Conservation (phyloP, 1,139 yeast species). For the Blastobotrys persicus region DNA sequence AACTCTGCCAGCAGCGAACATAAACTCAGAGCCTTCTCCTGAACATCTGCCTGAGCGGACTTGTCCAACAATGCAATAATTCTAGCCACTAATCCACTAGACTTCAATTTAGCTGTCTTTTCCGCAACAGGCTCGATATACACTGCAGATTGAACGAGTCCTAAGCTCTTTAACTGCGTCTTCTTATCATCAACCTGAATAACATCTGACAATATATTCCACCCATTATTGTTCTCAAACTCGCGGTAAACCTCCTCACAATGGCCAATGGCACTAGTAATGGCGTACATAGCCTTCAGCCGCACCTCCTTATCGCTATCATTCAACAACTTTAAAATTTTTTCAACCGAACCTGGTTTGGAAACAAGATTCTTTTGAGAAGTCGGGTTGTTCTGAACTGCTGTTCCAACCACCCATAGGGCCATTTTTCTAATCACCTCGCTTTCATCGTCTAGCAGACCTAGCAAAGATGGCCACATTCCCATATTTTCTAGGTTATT, state of each 20-base stretch:
- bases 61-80: conserved; percentile 43
- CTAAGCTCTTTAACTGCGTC: conserved; percentile 45
- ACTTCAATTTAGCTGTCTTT: conserved; percentile 44
- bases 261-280: conserved; percentile 75
- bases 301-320: conserved; percentile 36
- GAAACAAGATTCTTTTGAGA: conserved; percentile 28
- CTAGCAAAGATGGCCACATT: conserved; percentile 71
- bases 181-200: conserved; percentile 26
- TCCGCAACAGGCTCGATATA: conserved; percentile 50
- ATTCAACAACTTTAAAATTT: conserved; percentile 27
- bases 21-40: conserved; percentile 61
- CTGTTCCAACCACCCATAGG: conserved; percentile 80
- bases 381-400: conserved; percentile 80
- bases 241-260: conserved; percentile 52
- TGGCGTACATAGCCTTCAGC: conserved; percentile 72
- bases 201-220: conserved; percentile 45
- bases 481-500: conserved; percentile 82
- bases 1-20: conserved; percentile 47
- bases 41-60: conserved; percentile 49
- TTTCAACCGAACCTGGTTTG: conserved; percentile 27
- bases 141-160: conserved; percentile 52
- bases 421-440: conserved; percentile 53
- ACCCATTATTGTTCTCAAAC: conserved; percentile 63
- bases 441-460: conserved; percentile 47
- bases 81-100: conserved; percentile 42